Percentiles rank a stretch among this genome's conserved stretches.
These are phyloP conservation scores for Daldinia vernicosa DNA, from an alignment of 495 filamentous ascomycete species.

Conservation along the genomic window DNA sequence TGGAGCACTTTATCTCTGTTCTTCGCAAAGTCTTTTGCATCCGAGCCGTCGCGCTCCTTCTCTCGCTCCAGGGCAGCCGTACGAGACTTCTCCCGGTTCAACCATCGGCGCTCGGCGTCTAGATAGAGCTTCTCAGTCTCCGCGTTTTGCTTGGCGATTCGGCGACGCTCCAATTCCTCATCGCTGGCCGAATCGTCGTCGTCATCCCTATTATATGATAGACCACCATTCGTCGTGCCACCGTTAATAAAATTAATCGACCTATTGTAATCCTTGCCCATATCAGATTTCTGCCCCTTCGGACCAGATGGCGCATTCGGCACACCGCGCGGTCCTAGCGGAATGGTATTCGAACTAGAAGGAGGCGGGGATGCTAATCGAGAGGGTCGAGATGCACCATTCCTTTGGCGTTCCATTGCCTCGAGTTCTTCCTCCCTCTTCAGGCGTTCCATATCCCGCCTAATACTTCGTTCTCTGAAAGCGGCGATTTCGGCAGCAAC, in stretches of 20 bases:
- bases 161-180: conserved; percentile 80
- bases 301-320: conserved; percentile 85
- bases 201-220: conserved; percentile 71
- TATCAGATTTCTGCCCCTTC: conserved; percentile 69
- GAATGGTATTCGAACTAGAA: conserved; percentile 81
- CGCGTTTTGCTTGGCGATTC: conserved; percentile 71
- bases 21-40: conserved; percentile 70
- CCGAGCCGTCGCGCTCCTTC: conserved; percentile 77
- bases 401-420: conserved; percentile 80
- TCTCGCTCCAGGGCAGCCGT: conserved; percentile 86
- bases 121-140: conserved; percentile 84
- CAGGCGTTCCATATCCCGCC: conserved; percentile 86
- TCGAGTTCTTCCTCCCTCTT: conserved; percentile 91
- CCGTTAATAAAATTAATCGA: conserved; percentile 88
- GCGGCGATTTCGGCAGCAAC: conserved; percentile 94
- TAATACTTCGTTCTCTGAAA: conserved; percentile 89
- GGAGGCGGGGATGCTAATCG: conserved; percentile 75
- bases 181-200: conserved; percentile 92
- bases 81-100: conserved; percentile 84
- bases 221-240: conserved; percentile 66
- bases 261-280: conserved; percentile 56
- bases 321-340: conserved; percentile 81
- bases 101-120: conserved; percentile 88
- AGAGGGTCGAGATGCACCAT: conserved; percentile 68
- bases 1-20: conserved; percentile 69